These are phyloP conservation scores for Pseudoperonospora humuli DNA, from an alignment of 352 stramenopile genomes.

Conservation along the genomic window DNA sequence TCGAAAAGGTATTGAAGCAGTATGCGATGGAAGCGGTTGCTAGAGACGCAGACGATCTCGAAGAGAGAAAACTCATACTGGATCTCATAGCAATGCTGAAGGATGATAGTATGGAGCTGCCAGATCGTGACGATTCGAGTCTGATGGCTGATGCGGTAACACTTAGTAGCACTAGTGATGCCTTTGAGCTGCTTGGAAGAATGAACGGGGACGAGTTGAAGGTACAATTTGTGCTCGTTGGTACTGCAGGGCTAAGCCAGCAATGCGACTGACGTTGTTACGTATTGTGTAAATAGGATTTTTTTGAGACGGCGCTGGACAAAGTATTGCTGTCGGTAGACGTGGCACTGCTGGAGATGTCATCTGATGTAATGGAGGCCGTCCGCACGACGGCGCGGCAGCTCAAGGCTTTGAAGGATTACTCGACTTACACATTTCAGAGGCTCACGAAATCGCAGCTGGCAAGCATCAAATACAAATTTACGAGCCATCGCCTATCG, in stretches of 20 bases:
- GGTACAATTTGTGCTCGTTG: slow-evolving; percentile 14
- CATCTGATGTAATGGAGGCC: slow-evolving; percentile 37
- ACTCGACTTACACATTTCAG: slow-evolving; percentile 37
- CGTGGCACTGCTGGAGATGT: slow-evolving; percentile 48
- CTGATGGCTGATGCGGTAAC: slow-evolving; percentile 45
- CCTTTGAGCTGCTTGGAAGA: slow-evolving; percentile 58
- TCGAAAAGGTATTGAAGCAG: slow-evolving; percentile 62
- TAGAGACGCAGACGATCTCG: slow-evolving; percentile 7
- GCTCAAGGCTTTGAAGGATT: slow-evolving; percentile 43
- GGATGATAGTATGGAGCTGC: no score
- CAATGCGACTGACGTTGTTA: not conserved
- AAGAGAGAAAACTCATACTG: slow-evolving; percentile 25
- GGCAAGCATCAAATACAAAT: slow-evolving; percentile 37
- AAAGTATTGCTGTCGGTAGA: slow-evolving; percentile 51
- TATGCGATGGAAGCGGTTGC: slow-evolving; percentile 43
- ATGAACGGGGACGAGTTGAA: slow-evolving; percentile 71
- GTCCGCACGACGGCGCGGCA: slow-evolving; percentile 36
- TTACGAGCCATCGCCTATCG: slow-evolving; percentile 50
- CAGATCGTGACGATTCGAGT: slow-evolving; percentile 42
- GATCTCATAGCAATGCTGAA: slow-evolving; percentile 41
- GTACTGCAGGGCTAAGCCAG: not conserved
- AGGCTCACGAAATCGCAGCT: slow-evolving; percentile 36
- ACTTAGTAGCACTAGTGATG: slow-evolving; percentile 47
- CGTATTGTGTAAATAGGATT: slow-evolving; percentile 29
- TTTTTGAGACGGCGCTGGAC: slow-evolving; percentile 60